Conservation (phyloP, 1,139 yeast species). For the Pichia sp. region DNA sequence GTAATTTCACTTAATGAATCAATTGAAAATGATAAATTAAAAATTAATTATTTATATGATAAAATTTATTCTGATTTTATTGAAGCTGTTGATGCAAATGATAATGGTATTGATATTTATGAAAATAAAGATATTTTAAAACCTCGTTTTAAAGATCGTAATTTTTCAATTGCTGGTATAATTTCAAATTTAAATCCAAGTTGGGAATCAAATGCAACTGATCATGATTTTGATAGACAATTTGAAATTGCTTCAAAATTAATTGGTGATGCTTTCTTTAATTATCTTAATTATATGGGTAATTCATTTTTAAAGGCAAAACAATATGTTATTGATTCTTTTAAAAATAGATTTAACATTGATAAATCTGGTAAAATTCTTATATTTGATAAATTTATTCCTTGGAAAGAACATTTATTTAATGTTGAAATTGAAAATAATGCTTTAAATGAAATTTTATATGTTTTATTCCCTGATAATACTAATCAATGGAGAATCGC, state of each 20-base stretch:
- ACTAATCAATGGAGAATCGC: constrained; percentile 80
- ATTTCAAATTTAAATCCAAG: constrained; percentile 77
- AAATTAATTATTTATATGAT: constrained; percentile 56
- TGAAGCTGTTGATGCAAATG: constrained; percentile 93
- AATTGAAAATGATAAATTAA: constrained; percentile 31
- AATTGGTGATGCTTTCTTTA: constrained; percentile 76
- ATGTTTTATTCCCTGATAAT: constrained; percentile 75
- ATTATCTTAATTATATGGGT: constrained; percentile 66
- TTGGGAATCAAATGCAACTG: constrained; percentile 67
- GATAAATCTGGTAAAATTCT: constrained; percentile 68
- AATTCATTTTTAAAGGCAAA: constrained; percentile 91
- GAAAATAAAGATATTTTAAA: constrained; percentile 40
- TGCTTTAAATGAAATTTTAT: constrained; percentile 54
- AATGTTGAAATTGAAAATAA: constrained; percentile 59
- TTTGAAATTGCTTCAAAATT: constrained; percentile 69
- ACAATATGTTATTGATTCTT: constrained; percentile 64
- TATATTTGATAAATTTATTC: constrained; percentile 66
- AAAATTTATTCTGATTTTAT: constrained; percentile 79
- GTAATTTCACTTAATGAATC: constrained; percentile 24
- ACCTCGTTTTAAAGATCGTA: constrained; percentile 47
- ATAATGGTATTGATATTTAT: constrained; percentile 82
- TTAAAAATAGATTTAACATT: constrained; percentile 46
- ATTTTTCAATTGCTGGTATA: constrained; percentile 73
- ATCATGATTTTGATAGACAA: constrained; percentile 57
- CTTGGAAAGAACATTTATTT: constrained; percentile 93